Conservation (phyloP, 768 basidiomycete species). For the Collybiopsis confluens region DNA sequence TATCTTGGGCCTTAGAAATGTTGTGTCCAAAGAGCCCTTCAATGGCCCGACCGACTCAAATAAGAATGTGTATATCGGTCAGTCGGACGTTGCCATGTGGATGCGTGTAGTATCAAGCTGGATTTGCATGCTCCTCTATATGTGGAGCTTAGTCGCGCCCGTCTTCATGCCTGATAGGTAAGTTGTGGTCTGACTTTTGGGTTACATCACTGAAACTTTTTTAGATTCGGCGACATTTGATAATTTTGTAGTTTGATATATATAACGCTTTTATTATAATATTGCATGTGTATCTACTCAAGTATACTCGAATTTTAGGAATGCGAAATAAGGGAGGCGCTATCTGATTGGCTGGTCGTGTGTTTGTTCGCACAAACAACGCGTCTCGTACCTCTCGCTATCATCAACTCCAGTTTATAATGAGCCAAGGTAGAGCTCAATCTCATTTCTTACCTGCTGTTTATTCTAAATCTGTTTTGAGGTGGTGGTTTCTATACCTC, state of each 20-base stretch:
- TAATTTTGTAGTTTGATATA: no score
- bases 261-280: no score
- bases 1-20: slow-evolving; percentile 49
- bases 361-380: neutral
- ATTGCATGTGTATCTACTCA: no score
- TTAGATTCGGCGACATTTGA: no score
- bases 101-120: slow-evolving; percentile 96
- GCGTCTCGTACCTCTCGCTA: neutral
- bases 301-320: no score
- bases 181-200: no score
- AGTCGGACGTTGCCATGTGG: slow-evolving; percentile 98
- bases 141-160: slow-evolving; percentile 86
- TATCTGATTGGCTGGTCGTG: no score
- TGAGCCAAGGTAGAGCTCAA: slow-evolving; percentile 1
- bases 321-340: no score
- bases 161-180: slow-evolving; percentile 88
- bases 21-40: slow-evolving; percentile 56
- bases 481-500: slow-evolving; percentile 5
- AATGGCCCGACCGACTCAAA: slow-evolving; percentile 46
- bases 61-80: slow-evolving; percentile 84
- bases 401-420: neutral
- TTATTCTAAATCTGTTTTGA: neutral
- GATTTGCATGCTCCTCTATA: slow-evolving; percentile 84
- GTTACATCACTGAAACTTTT: no score
- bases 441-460: neutral